Evolutionary conservation across 192 early-diverging fungal species (phyloP).

Genomic region (Rhizoclosmatium sp.): DNA sequence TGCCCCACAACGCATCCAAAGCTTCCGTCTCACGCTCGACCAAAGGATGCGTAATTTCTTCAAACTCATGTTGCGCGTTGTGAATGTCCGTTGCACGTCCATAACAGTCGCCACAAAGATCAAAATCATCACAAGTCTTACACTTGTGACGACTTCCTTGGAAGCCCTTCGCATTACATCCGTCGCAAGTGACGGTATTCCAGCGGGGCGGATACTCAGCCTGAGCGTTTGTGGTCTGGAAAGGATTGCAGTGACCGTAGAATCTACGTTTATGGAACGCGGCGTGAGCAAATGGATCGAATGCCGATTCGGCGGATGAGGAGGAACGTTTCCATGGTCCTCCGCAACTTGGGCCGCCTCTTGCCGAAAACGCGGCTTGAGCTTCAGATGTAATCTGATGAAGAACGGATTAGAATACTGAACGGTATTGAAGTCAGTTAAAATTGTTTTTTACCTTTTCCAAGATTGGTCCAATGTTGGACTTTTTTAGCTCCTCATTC

Average conservation of each 20-base stretch:
- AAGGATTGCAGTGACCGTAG: neutral
- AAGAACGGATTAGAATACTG: neutral
- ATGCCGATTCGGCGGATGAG: neutral
- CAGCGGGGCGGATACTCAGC: constrained; percentile 26
- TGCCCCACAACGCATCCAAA: constrained; percentile 9
- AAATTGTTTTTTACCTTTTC: constrained; percentile 25
- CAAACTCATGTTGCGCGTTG: constrained; percentile 35
- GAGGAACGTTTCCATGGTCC: neutral
- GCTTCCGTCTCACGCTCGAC: constrained; percentile 15
- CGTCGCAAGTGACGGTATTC: constrained; percentile 38
- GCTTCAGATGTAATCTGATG: constrained; percentile 37
- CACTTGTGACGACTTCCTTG: constrained; percentile 36
- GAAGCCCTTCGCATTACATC: constrained; percentile 32
- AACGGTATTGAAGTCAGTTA: neutral
- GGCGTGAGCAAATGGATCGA: too few species aligned
- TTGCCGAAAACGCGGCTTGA: too few species aligned
- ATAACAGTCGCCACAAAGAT: constrained; percentile 36
- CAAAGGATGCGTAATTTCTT: constrained; percentile 18
- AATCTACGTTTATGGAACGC: constrained; percentile 5
- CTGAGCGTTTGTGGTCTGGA: neutral
- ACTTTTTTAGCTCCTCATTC: constrained; percentile 31
- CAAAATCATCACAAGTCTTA: constrained; percentile 37
- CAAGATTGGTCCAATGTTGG: constrained; percentile 39
- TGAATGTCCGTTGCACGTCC: constrained; percentile 17
- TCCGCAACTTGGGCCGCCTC: too few species aligned